These are phyloP conservation scores for Rauvolfia tetraphylla DNA, from an alignment of 257 asterid species.

Conservation along the genomic window DNA sequence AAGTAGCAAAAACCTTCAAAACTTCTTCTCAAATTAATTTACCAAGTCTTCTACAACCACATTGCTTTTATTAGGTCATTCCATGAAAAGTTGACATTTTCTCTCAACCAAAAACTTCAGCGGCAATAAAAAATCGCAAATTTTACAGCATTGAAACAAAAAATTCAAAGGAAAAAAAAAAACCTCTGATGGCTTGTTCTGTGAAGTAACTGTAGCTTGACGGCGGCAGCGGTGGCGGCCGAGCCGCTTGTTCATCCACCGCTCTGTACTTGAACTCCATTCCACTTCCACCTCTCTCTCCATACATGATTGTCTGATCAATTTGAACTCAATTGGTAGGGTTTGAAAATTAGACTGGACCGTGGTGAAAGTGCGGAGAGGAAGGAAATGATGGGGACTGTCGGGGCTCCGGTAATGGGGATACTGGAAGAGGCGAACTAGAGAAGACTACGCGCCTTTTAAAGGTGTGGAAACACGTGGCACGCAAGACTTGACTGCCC, in stretches of 20 bases:
- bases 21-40: neutral
- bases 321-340: neutral
- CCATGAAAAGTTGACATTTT: neutral
- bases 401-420: no score
- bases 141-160: neutral
- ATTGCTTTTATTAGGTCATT: neutral
- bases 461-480: no score
- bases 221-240: neutral
- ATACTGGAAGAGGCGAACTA: no score
- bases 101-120: neutral
- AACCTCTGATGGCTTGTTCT: slow-evolving; percentile 32
- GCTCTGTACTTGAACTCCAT: slow-evolving; percentile 32
- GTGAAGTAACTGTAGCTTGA: slow-evolving; percentile 14
- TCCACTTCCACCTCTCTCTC: neutral
- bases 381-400: no score
- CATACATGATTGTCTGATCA: neutral
- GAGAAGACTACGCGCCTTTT: no score
- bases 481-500: no score
- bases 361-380: neutral
- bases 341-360: neutral
- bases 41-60: neutral
- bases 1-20: neutral
- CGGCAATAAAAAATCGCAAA: neutral
- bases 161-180: neutral
- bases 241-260: slow-evolving; percentile 17